Evolutionary conservation across 2,329 filamentous ascomycete species (phyloP), one percentile per base, ranked within the genome.

Genomic region (Fusarium bactridioides): DNA sequence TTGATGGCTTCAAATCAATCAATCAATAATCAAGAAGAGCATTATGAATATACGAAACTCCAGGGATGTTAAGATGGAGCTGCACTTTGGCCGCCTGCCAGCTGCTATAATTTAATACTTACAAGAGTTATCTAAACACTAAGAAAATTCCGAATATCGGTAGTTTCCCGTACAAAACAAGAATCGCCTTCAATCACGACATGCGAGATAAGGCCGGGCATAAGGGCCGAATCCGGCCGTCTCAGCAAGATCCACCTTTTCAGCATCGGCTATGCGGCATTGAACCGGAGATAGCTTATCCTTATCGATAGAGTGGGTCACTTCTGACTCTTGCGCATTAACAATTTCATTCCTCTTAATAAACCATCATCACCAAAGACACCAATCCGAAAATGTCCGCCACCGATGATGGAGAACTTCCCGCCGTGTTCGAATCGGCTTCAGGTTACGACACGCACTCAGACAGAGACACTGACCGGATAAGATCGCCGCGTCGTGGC

Each of bases 401-500:
- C 19, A 48, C 45, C 15, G 64, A 71, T 23, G 60, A 72, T 12
- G 70, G 70, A 25, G 65, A 63, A 15, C 70, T 72, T 10, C 70
- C 70, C 9, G 31, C 54, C 8, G 57, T 70, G 25, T 61, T 70
- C 2, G 70, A 72, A 7, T 47, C 69, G 6, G 27, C 33, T 3
- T 50, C 68, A n/a, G 47, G 60, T 16, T 68, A 68, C 7, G 70
- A 63, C 2, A 67, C 67, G 0, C 62, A 71, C 6, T 70, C 68
- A 4, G 68, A 70, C n/a, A 57, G 48, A 21, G 67, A 65, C 23
- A n/a, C 53, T 13, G 66, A 61, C 13, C 51, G 53, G 10, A 48
- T 61, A 45, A 65, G 23, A 18, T 73, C 70, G 4, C 56, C 65
- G 19, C 71, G 74, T 3, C 71, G 69, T 16, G 74, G 73, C 1